Percentiles rank a stretch among this genome's conserved stretches.
Evolutionary conservation across 164 flowering plant genomes (phyloP).

Genomic region (Nelumbo lutea): DNA sequence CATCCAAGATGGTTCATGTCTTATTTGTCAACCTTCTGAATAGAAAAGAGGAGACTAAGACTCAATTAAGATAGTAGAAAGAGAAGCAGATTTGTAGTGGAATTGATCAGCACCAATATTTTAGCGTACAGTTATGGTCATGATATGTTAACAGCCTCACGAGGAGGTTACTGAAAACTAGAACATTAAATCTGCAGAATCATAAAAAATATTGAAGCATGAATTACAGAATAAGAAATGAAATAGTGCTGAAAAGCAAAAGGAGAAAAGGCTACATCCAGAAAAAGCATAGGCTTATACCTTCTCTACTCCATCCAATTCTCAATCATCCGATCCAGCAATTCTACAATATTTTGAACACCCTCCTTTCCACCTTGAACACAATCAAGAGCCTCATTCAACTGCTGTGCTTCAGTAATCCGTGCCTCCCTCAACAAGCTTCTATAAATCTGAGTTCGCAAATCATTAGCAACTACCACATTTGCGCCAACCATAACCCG

Average conservation of each 20-base stretch:
- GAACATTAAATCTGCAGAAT: too few species aligned
- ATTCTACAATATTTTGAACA: constrained; percentile 7
- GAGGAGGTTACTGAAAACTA: too few species aligned
- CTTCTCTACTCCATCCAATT: constrained; percentile 29
- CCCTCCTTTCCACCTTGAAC: constrained; percentile 13
- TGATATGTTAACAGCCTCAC: too few species aligned
- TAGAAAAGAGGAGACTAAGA: too few species aligned
- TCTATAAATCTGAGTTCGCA: constrained; percentile 24
- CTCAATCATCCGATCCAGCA: constrained; percentile 33
- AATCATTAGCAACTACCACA: constrained; percentile 17
- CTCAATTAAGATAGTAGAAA: too few species aligned
- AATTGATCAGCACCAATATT: too few species aligned
- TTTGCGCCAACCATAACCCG: constrained; percentile 27
- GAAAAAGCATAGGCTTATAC: neutral
- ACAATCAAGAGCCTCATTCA: constrained; percentile 23
- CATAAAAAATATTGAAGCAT: neutral
- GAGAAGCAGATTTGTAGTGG: too few species aligned
- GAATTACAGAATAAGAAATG: too few species aligned
- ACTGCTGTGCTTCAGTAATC: constrained; percentile 34
- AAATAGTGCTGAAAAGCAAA: neutral
- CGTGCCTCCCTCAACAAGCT: constrained; percentile 45
- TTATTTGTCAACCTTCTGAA: too few species aligned
- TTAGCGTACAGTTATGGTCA: too few species aligned
- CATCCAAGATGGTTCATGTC: too few species aligned
- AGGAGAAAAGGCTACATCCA: neutral